phyloP scores from a whole-genome alignment of 2,329 filamentous ascomycete genomes.

The Colletotrichum sp. region DNA sequence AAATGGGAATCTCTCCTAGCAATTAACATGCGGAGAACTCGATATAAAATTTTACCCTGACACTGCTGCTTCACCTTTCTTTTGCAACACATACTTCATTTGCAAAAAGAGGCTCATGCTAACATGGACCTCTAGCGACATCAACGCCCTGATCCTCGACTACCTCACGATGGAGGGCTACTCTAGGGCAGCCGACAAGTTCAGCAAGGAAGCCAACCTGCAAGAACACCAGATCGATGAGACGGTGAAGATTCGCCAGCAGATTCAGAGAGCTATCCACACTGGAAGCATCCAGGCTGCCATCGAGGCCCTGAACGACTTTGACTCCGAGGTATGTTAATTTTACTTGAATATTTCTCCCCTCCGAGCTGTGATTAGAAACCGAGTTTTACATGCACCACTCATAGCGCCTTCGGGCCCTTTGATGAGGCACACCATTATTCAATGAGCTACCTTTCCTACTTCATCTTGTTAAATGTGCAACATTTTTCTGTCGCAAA shows the following conservation, averaged over 20 bases:
- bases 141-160: slow-evolving; percentile 94
- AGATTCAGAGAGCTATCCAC: slow-evolving; percentile 86
- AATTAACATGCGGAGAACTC: slow-evolving; percentile 84
- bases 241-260: slow-evolving; percentile 77
- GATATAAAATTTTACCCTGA: slow-evolving; percentile 77
- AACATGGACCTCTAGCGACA: slow-evolving; percentile 68
- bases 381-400: slow-evolving; percentile 97
- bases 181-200: slow-evolving; percentile 88
- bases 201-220: slow-evolving; percentile 92
- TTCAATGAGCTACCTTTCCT: slow-evolving; percentile 39
- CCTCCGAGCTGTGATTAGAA: slow-evolving; percentile 82
- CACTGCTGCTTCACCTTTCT: slow-evolving; percentile 5
- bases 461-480: not conserved
- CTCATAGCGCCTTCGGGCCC: slow-evolving; percentile 87
- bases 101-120: slow-evolving; percentile 22
- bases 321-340: slow-evolving; percentile 83
- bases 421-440: slow-evolving; percentile 87
- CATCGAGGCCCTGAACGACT: slow-evolving; percentile 85
- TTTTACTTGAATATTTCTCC: not conserved
- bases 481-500: not conserved
- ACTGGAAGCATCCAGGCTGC: slow-evolving; percentile 84
- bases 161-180: slow-evolving; percentile 97
- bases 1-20: slow-evolving; percentile 99
- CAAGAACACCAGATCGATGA: slow-evolving; percentile 73
- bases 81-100: not conserved